Conservation (phyloP, 2,329 filamentous ascomycete species). For the Nemania abortiva region DNA sequence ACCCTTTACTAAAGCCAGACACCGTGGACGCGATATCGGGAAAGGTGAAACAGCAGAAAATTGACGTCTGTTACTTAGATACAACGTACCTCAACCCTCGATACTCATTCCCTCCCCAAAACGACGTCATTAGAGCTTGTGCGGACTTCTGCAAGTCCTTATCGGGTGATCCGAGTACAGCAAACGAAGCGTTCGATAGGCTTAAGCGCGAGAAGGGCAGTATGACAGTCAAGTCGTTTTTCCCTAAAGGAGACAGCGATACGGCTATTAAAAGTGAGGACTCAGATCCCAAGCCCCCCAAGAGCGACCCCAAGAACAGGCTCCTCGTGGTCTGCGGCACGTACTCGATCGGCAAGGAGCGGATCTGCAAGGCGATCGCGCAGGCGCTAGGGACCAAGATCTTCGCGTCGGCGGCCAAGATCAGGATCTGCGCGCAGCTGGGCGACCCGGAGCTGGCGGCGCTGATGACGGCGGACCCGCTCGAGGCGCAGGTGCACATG, state of each 20-base stretch:
- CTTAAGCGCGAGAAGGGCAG: conserved; percentile 57
- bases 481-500: conserved; percentile 96
- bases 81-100: conserved; percentile 97
- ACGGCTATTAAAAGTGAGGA: conserved; percentile 40
- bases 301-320: conserved; percentile 64
- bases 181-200: conserved; percentile 62
- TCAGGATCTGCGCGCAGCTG: conserved; percentile 84
- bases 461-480: conserved; percentile 82
- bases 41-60: conserved; percentile 81
- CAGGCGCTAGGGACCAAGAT: conserved; percentile 88
- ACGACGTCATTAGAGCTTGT: conserved; percentile 87
- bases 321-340: conserved; percentile 94
- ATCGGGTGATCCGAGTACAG: conserved; percentile 70
- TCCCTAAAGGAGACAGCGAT: conserved; percentile 55
- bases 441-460: conserved; percentile 85
- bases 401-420: conserved; percentile 85
- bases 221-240: conserved; percentile 66
- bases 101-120: conserved; percentile 92
- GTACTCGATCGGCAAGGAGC: conserved; percentile 97
- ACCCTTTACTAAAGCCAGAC: conserved; percentile 84
- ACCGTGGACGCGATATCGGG: conserved; percentile 77
- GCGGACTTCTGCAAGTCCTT: conserved; percentile 87
- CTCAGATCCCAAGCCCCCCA: conserved; percentile 46
- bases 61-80: conserved; percentile 96
- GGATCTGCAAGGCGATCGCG: conserved; percentile 93